Evolutionary conservation across 495 filamentous ascomycete genomes (phyloP), one percentile per base, ranked within the genome.

Genomic region (Xylaria acuta): DNA sequence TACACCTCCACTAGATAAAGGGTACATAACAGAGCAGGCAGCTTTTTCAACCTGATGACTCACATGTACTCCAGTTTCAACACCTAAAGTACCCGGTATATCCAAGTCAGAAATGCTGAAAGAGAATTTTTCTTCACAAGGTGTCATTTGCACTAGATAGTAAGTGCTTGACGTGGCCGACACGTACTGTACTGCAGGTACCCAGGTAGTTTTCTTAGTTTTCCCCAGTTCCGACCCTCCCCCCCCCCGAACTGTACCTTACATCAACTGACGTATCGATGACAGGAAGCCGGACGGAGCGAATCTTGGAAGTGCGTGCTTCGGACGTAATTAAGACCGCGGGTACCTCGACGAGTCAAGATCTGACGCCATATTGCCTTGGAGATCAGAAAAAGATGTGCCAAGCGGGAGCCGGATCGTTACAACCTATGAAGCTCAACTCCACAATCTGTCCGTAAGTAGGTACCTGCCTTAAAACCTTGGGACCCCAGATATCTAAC

Each of bases 191-290:
- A n/a, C n/a, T n/a, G n/a, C n/a, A n/a, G n/a, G n/a, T n/a, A n/a
- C n/a, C n/a, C n/a, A n/a, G n/a, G n/a, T n/a, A n/a, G n/a, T n/a
- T n/a, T n/a, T n/a, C n/a, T n/a, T n/a, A n/a, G n/a, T n/a, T n/a
- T n/a, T n/a, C n/a, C n/a, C n/a, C n/a, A n/a, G n/a, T n/a, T 32
- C 27, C 27, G 25, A 34, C 20, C 58, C 30, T 5, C 58, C 36
- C n/a, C 27, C 7, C 1, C 20, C n/a, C 22, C 36, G n/a, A 38
- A 41, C n/a, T 22, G 60, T 70, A 63, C 68, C 56, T 70, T 70
- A 58, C 68, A 36, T 70, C 68, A 41, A 64, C 25, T 64, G 68
- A 70, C 68, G 58, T 45, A 25, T 3, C 11, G 22, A 53, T 70
- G 56, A 70, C 58, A 41, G 45, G 20, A 53, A 11, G 18, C 45